Conservation (phyloP, 2,329 filamentous ascomycete species). For the Calonectria pauciramosa region DNA sequence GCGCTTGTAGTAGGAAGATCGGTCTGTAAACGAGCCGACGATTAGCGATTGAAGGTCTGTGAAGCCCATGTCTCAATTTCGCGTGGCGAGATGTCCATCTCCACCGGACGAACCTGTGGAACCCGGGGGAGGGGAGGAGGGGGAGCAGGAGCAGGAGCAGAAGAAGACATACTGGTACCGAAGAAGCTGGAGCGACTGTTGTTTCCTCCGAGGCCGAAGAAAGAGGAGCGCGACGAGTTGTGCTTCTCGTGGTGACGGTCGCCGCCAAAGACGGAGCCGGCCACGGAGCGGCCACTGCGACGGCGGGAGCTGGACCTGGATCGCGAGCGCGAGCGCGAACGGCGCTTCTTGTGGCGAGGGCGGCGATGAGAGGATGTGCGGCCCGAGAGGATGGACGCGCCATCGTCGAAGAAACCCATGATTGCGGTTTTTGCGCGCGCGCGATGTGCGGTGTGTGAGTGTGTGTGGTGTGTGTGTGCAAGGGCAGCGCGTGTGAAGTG, state of each 20-base stretch:
- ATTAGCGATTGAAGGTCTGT: constrained; percentile 10
- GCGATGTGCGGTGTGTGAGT: not conserved
- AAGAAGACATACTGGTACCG: constrained; percentile 52
- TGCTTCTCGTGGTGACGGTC: constrained; percentile 53
- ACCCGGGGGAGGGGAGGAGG: not conserved
- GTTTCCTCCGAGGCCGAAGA: constrained; percentile 63
- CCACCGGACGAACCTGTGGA: not conserved
- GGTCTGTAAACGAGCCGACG: constrained; percentile 51
- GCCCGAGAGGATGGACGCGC: constrained; percentile 48
- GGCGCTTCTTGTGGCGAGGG: constrained; percentile 51
- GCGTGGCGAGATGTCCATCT: not conserved
- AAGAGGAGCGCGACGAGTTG: constrained; percentile 59
- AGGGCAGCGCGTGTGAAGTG: not conserved
- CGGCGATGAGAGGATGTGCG: constrained; percentile 46
- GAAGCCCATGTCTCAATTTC: not conserved
- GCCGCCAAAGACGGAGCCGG: constrained; percentile 50
- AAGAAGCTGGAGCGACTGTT: constrained; percentile 62
- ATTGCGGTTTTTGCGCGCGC: constrained; percentile 8
- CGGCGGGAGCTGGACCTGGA: constrained; percentile 53
- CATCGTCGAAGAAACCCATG: constrained; percentile 53
- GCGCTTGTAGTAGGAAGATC: constrained; percentile 80
- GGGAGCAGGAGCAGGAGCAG: not conserved
- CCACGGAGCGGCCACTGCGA: constrained; percentile 48
- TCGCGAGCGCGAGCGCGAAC: constrained; percentile 55
- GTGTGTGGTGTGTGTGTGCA: not conserved